Base-by-base conservation (phyloP, 2,329 filamentous ascomycete genomes). In the Pestalotiopsis sp. region DNA sequence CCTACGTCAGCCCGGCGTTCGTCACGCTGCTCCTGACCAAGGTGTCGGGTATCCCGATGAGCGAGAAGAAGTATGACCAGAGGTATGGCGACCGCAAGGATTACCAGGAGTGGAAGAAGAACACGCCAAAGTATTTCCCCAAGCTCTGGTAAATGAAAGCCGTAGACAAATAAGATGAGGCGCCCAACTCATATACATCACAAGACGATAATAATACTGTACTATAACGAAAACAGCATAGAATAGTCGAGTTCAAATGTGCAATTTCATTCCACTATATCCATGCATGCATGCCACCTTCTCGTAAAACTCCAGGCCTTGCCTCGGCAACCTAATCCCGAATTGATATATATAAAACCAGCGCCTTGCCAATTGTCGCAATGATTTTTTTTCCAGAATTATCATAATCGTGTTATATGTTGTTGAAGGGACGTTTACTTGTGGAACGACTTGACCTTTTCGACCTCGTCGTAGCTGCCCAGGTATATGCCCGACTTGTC, bases 401-500 rank as follows among this genome's bases (percentile, higher is more conserved):
- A 36, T 39, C 27, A 39, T 62, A 20, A 52, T 52, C n/a, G n/a
- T 36, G 17, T 41, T 41, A 5, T 36, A 36, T 36, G 7, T 36
- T 9, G 31, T 36, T 36, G 31, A 36, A 14, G 11, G n/a, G 6
- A 20, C 36, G 58, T 23, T 75, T 78, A 81, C 82, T 92, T 91
- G 84, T 96, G 92, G 77, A 92, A 91, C 70, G 89, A 84, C 81
- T 97, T 97, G 74, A 98, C 93, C 87, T 97, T 98, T 85, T 98
- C 94, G 63, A 99, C 88, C 85, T 99, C 96, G 71, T 97, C 93
- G 75, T 92, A 94, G 76, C 94, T 97, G 72, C 96, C 96, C 85
- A 99, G 88, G 84, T 97, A 99, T 77, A 99, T 98, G 73, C 96
- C 96, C 23, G 94, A 95, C 78, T 91, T 90, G 83, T 99, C 96